Evolutionary conservation across 441 rosid species (phyloP).

Genomic region (Corymbia calophylla): DNA sequence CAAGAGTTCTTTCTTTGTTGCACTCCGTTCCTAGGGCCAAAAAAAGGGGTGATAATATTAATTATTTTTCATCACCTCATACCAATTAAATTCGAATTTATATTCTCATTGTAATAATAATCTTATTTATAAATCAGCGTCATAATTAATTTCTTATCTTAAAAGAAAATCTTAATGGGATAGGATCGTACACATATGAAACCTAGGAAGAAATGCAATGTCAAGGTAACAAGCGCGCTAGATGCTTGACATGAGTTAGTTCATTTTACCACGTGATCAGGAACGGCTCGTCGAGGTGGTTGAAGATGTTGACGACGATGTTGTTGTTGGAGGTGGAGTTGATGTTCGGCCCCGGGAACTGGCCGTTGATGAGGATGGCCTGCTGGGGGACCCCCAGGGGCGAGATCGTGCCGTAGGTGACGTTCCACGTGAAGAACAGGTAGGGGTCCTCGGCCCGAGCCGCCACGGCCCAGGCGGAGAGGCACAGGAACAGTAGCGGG

Average conservation of each 20-base stretch:
- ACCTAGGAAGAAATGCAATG: background rate
- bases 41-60: background rate
- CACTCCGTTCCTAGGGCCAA: constrained; percentile 6
- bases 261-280: constrained; percentile 4
- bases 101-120: background rate
- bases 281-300: constrained; percentile 9
- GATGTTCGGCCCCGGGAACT: constrained; percentile 13
- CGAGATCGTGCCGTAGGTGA: constrained; percentile 6
- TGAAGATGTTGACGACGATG: constrained; percentile 2
- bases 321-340: constrained; percentile 15
- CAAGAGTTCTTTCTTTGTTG: constrained; percentile 17
- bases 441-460: constrained; percentile 2
- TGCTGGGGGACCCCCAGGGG: constrained; percentile 6
- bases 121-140: background rate
- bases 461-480: background rate
- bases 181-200: background rate
- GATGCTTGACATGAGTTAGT: background rate
- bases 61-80: background rate
- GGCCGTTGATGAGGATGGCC: constrained; percentile 9
- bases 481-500: background rate
- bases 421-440: constrained; percentile 10
- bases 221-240: too few relatives aligned
- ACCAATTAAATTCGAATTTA: background rate
- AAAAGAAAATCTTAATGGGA: background rate
- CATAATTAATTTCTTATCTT: background rate